Evolutionary conservation across 2,329 filamentous ascomycete species (phyloP).

Genomic region (Aspergillus latus): DNA sequence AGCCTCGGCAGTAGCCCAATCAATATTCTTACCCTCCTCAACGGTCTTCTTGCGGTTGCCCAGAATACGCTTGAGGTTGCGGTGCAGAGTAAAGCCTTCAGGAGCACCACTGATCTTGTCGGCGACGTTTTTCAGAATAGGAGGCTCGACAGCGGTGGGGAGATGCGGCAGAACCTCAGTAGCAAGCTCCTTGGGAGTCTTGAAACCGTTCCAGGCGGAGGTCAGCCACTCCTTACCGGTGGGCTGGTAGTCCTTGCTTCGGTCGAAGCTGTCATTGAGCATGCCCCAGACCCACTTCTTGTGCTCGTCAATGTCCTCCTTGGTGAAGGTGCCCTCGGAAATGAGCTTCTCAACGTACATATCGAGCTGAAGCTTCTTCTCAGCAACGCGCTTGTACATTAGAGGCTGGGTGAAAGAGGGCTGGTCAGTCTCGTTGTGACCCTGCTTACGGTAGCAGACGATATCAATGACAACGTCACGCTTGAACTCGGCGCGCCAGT

Average conservation of each 20-base stretch:
- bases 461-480: conserved; percentile 97
- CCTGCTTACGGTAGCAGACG: conserved; percentile 98
- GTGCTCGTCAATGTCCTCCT: conserved; percentile 97
- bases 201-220: conserved; percentile 99
- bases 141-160: conserved; percentile 73
- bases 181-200: conserved; percentile 94
- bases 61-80: conserved; percentile 96
- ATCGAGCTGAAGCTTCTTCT: conserved; percentile 80
- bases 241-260: conserved; percentile 96
- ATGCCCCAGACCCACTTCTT: conserved; percentile 99
- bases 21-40: conserved; percentile 87
- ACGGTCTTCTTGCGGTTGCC: conserved; percentile 87
- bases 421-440: conserved; percentile 99
- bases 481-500: conserved; percentile 99
- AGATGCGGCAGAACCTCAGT: conserved; percentile 91
- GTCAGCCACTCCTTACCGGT: conserved; percentile 98
- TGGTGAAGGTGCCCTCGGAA: conserved; percentile 89
- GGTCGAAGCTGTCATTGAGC: conserved; percentile 95
- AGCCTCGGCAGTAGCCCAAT: conserved; percentile 96
- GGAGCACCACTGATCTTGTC: conserved; percentile 75
- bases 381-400: conserved; percentile 97
- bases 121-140: conserved; percentile 77
- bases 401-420: conserved; percentile 98
- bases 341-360: conserved; percentile 90
- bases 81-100: conserved; percentile 84